Conservation (phyloP, 768 basidiomycete genomes). For the Boletus tomentosulus region DNA sequence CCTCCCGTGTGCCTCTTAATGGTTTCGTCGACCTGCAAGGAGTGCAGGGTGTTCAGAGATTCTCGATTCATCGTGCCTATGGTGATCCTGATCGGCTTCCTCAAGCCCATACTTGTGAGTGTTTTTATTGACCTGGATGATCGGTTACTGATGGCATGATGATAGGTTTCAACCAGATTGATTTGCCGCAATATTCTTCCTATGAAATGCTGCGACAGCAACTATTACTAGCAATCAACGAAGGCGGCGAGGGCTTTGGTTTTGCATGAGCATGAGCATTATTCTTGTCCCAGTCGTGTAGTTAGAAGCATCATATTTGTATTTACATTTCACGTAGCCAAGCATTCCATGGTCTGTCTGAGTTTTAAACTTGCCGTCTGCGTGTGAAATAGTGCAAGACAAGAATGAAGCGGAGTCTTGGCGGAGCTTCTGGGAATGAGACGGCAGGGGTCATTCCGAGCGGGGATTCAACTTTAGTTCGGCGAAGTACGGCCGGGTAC, state of each 20-base stretch:
- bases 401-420: not conserved
- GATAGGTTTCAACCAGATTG: slow-evolving; percentile 89
- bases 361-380: not conserved
- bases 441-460: too few species aligned
- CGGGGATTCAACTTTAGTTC: too few species aligned
- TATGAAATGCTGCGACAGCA: slow-evolving; percentile 96
- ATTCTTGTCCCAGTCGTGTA: slow-evolving; percentile 11
- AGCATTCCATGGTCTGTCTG: not conserved
- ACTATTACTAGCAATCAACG: slow-evolving; percentile 87
- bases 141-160: slow-evolving; percentile 11
- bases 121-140: not conserved
- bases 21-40: slow-evolving; percentile 96
- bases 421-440: not conserved
- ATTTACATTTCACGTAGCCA: slow-evolving; percentile 24
- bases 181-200: slow-evolving; percentile 90
- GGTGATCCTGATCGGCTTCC: slow-evolving; percentile 80
- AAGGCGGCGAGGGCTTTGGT: slow-evolving; percentile 94
- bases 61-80: slow-evolving; percentile 94
- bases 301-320: slow-evolving; percentile 35
- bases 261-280: slow-evolving; percentile 46
- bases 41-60: slow-evolving; percentile 89
- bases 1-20: slow-evolving; percentile 88
- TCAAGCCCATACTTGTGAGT: slow-evolving; percentile 86
- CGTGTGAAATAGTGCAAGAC: not conserved
- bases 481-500: not conserved